A percentile compares a stretch with the other conserved stretches of the same genome.
Evolutionary conservation across 257 asterid species (phyloP).

Genomic region (Ocimum tenuiflorum): DNA sequence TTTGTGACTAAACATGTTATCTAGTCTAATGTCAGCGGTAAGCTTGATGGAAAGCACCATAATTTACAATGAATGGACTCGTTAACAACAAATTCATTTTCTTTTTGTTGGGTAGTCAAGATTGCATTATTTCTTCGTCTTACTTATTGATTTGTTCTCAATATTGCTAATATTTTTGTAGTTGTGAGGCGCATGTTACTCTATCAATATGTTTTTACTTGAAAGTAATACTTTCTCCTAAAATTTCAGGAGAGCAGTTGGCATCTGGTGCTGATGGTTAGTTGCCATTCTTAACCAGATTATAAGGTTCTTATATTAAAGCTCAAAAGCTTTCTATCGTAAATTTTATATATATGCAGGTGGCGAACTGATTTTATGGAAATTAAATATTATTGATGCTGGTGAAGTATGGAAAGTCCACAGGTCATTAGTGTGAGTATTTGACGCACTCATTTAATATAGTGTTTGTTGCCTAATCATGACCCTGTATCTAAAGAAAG

Average conservation of each 20-base stretch:
- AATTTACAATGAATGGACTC: neutral
- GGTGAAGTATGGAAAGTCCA: conserved; percentile 80
- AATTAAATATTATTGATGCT: conserved; percentile 51
- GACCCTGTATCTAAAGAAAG: conserved; percentile 5
- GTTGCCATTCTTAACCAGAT: conserved; percentile 12
- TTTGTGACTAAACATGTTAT: too few species aligned
- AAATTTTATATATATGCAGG: conserved; percentile 35
- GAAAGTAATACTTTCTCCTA: conserved; percentile 17
- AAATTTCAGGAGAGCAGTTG: conserved; percentile 75
- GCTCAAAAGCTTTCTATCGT: neutral
- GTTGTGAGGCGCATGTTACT: neutral
- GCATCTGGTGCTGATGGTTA: conserved; percentile 99
- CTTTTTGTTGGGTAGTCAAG: neutral
- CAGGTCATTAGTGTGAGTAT: conserved; percentile 72
- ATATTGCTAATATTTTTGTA: neutral
- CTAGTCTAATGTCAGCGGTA: too few species aligned
- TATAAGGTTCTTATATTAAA: neutral
- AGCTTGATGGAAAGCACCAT: too few species aligned
- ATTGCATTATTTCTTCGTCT: neutral
- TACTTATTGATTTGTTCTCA: neutral
- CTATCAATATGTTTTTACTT: neutral
- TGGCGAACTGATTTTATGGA: conserved; percentile 86
- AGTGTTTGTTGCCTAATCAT: conserved; percentile 8
- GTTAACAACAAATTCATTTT: neutral
- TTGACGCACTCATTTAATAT: conserved; percentile 12